Evolutionary conservation across 2,329 filamentous ascomycete genomes (phyloP), one percentile per base, ranked within the genome.

Genomic region (Sclerotinia sclerotiorum): DNA sequence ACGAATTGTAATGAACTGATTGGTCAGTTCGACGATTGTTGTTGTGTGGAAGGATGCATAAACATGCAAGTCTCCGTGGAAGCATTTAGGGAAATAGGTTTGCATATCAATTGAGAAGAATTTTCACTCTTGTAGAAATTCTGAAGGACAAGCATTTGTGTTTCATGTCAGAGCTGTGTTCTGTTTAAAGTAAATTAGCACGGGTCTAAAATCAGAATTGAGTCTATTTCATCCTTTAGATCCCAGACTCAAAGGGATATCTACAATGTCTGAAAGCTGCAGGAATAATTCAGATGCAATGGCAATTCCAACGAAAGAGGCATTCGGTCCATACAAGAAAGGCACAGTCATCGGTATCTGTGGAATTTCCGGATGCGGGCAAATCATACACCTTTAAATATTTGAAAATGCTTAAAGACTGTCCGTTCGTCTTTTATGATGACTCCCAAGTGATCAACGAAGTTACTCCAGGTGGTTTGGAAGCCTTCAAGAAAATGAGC

Each of bases 281-380:
- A 27, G 32, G 39, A 21, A 61, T 7, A n/a, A 32, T 29, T 56
- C 54, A 6, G 15, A 27, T 11, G 21, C 27, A 29, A 44, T 61
- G 42, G 6, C 39, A 61, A 21, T 19, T 5, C 24, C 27, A 48
- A 27, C 17, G 17, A 13, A 27, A 46, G 27, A 19, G 6, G 27
- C 27, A 27, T 48, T 11, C 5, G 39, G 5, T 6, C 6, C 17
- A 29, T 32, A 10, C 32, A 39, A 56, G 11, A 82, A 79, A 69
- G 76, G 81, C 17, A 73, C 73, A 2, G 75, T 87, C 24, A 75
- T 88, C 42, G 85, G 84, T 3, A 64, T 88, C 1, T 88, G 87
- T 69, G 85, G 85, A 7, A 27, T 88, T 49, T 77, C 84, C 1
- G 85, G 84, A 0, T 82, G 75, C n/a, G n/a, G 85, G 85, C 5